Evolutionary conservation across 257 asterid genomes (phyloP).

Genomic region (Verbascum thapsus): DNA sequence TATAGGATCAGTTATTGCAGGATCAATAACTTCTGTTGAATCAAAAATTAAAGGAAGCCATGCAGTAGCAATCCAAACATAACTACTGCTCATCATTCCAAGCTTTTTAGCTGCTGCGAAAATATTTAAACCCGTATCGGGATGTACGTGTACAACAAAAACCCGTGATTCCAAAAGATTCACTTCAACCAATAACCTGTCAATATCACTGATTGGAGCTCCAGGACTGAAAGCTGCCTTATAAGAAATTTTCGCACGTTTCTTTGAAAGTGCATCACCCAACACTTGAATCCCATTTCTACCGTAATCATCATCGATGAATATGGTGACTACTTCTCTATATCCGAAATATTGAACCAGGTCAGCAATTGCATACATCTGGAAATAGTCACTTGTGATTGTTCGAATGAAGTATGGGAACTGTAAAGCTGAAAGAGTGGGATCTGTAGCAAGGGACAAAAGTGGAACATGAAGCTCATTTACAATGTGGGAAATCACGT

Average conservation of each 20-base stretch:
- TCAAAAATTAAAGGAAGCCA: conserved; percentile 68
- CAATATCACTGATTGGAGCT: conserved; percentile 45
- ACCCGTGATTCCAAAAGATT: conserved; percentile 68
- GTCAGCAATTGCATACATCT: conserved; percentile 72
- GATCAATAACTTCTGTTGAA: conserved; percentile 44
- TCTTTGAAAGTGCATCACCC: conserved; percentile 60
- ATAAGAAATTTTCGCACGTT: conserved; percentile 63
- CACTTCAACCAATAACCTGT: conserved; percentile 45
- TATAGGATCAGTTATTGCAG: conserved; percentile 47
- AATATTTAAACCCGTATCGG: conserved; percentile 60
- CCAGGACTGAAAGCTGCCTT: conserved; percentile 67
- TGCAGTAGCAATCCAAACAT: conserved; percentile 79
- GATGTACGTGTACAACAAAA: conserved; percentile 70
- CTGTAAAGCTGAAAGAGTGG: conserved; percentile 70
- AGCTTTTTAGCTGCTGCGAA: conserved; percentile 55
- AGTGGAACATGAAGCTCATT: conserved; percentile 75
- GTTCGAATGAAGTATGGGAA: conserved; percentile 62
- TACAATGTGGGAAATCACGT: conserved; percentile 53
- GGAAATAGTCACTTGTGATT: conserved; percentile 50
- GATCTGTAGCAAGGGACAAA: conserved; percentile 71
- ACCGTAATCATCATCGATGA: conserved; percentile 72
- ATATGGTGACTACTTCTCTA: conserved; percentile 66
- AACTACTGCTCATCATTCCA: conserved; percentile 60
- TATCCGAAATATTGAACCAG: conserved; percentile 56
- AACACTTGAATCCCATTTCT: conserved; percentile 63